phyloP scores from a whole-genome alignment of 768 basidiomycete species.

The Nidularia pulvinata region DNA sequence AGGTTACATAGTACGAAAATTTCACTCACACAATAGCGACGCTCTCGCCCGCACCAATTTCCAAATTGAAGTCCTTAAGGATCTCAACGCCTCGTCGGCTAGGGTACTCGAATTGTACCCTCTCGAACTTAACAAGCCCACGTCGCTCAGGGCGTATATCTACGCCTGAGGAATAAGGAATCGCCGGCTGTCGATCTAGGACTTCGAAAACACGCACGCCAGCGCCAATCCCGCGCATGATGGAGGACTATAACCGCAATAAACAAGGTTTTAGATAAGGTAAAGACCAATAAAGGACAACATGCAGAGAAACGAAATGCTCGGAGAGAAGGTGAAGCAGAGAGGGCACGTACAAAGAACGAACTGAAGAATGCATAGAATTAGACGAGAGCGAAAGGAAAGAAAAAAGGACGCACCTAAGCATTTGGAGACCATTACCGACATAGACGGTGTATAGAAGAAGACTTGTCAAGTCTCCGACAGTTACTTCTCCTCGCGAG shows the following conservation, averaged over 20 bases:
- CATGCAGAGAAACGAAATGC: no score
- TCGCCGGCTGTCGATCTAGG: constrained; percentile 76
- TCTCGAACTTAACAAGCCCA: constrained; percentile 79
- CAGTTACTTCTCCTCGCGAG: constrained; percentile 82
- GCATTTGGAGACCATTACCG: constrained; percentile 76
- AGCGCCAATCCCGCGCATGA: constrained; percentile 97
- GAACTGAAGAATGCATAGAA: constrained; percentile 26
- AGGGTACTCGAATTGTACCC: constrained; percentile 89
- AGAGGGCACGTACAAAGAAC: constrained; percentile 40
- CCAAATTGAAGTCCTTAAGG: constrained; percentile 80
- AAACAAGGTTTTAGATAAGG: constrained; percentile 6
- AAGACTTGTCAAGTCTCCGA: constrained; percentile 89
- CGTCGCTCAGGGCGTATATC: constrained; percentile 53
- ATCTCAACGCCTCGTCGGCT: constrained; percentile 81
- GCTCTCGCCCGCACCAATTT: constrained; percentile 82
- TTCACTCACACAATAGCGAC: constrained; percentile 90
- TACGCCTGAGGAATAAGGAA: constrained; percentile 64
- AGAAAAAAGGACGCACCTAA: constrained; percentile 50
- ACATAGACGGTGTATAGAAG: constrained; percentile 92
- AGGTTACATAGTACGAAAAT: not conserved
- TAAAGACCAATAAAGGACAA: constrained; percentile 4
- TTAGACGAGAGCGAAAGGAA: constrained; percentile 1
- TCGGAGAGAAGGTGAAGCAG: constrained; percentile 39
- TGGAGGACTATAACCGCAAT: constrained; percentile 58
- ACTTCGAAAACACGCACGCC: constrained; percentile 94